These are phyloP conservation scores for Penicillium desertorum DNA, from an alignment of 495 filamentous ascomycete genomes.

Conservation along the genomic window DNA sequence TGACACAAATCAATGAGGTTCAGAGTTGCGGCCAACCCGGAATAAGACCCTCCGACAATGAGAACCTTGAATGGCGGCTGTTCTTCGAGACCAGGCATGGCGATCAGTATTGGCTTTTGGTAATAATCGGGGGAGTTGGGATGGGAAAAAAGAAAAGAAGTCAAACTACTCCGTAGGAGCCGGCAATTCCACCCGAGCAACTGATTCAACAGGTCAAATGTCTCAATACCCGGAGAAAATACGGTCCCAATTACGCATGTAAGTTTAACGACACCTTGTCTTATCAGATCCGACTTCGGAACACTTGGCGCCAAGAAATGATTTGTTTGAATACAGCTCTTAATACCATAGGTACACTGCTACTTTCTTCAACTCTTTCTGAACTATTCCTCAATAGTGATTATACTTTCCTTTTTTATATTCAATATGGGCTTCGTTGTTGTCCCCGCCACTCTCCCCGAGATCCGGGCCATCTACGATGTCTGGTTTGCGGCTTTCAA, in stretches of 20 bases:
- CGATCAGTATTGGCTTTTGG: background rate
- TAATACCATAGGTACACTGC: background rate
- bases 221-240: background rate
- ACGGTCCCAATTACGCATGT: background rate
- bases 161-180: background rate
- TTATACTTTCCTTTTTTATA: background rate
- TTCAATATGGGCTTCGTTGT: conserved; percentile 34
- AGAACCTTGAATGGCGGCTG: conserved; percentile 4
- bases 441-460: conserved; percentile 42
- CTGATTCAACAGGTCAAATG: background rate
- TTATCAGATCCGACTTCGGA: conserved; percentile 12
- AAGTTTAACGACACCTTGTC: background rate
- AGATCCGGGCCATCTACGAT: conserved; percentile 40
- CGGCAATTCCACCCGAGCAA: background rate
- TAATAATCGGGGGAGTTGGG: background rate
- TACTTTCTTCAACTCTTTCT: background rate
- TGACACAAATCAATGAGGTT: conserved; percentile 56
- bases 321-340: background rate
- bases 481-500: conserved; percentile 43
- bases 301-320: conserved; percentile 2
- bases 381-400: background rate
- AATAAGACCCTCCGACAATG: conserved; percentile 57
- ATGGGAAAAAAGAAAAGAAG: background rate
- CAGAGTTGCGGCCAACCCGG: conserved; percentile 54
- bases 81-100: conserved; percentile 7